Evolutionary conservation across 1,139 yeast species (phyloP).

Genomic region (Kodamaea fungicola): DNA sequence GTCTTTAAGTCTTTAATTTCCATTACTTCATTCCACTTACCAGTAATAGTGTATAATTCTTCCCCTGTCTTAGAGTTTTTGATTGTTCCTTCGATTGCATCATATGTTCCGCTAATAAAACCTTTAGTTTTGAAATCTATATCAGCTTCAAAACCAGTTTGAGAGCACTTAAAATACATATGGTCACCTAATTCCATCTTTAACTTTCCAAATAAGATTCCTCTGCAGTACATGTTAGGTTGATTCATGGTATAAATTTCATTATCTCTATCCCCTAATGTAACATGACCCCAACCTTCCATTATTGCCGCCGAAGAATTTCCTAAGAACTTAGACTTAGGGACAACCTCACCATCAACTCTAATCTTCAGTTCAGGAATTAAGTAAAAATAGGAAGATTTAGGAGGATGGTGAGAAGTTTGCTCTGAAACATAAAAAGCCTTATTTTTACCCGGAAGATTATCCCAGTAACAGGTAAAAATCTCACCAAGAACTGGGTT

Average conservation of each 20-base stretch:
- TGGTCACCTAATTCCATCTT: constrained; percentile 92
- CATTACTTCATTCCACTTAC: constrained; percentile 93
- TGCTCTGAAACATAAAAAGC: constrained; percentile 92
- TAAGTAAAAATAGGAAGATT: constrained; percentile 86
- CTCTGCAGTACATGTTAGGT: constrained; percentile 95
- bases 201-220: constrained; percentile 85
- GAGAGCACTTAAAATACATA: constrained; percentile 65
- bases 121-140: constrained; percentile 96
- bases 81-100: constrained; percentile 77
- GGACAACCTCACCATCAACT: constrained; percentile 85
- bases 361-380: constrained; percentile 79
- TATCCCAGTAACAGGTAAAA: constrained; percentile 89
- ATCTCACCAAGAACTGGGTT: constrained; percentile 93
- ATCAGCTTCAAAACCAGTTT: constrained; percentile 62
- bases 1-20: constrained; percentile 56
- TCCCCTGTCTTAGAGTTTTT: constrained; percentile 53
- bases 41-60: constrained; percentile 62
- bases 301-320: constrained; percentile 95
- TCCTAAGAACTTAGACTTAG: constrained; percentile 85
- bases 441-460: constrained; percentile 57
- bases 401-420: constrained; percentile 98
- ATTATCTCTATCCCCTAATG: constrained; percentile 60
- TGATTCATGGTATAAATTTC: constrained; percentile 72
- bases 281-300: constrained; percentile 83
- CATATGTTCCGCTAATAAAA: constrained; percentile 86